These are phyloP conservation scores for Nadsonia fulvescens DNA, from an alignment of 805 yeast species.

Conservation along the genomic window DNA sequence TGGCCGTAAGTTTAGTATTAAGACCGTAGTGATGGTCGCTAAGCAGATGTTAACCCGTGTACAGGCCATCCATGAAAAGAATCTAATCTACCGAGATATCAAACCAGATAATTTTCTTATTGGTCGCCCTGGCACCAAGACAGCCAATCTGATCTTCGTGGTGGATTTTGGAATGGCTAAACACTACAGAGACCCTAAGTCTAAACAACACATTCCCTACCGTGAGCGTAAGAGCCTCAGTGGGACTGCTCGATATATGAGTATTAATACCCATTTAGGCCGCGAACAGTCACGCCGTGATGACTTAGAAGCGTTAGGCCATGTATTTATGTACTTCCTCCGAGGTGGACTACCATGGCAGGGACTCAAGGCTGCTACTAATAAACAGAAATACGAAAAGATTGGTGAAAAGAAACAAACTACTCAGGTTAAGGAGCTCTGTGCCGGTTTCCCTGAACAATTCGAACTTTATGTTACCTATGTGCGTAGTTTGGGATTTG, in stretches of 20 bases:
- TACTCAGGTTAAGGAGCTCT: constrained; percentile 69
- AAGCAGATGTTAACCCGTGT: constrained; percentile 85
- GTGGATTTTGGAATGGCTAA: constrained; percentile 99
- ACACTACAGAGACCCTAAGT: constrained; percentile 89
- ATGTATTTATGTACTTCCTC: constrained; percentile 84
- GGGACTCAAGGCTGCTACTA: constrained; percentile 94
- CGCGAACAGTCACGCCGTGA: constrained; percentile 94
- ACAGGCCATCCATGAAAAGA: constrained; percentile 74
- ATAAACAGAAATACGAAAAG: constrained; percentile 92
- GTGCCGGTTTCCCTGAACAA: constrained; percentile 80
- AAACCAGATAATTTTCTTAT: constrained; percentile 94
- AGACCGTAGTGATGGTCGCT: constrained; percentile 85
- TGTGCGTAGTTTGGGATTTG: constrained; percentile 79
- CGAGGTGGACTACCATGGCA: constrained; percentile 98
- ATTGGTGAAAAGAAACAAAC: constrained; percentile 92
- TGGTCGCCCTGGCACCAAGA: constrained; percentile 71
- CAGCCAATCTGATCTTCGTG: constrained; percentile 70
- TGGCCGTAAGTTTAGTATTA: constrained; percentile 70
- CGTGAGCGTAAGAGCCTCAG: constrained; percentile 88
- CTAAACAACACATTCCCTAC: constrained; percentile 90
- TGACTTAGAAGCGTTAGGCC: constrained; percentile 87
- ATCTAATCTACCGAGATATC: constrained; percentile 86
- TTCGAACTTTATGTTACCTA: constrained; percentile 81
- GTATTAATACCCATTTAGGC: constrained; percentile 92
- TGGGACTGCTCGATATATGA: constrained; percentile 96